Base-by-base conservation (phyloP, 352 stramenopile genomes). In the Globisporangium rhizosaccharum region DNA sequence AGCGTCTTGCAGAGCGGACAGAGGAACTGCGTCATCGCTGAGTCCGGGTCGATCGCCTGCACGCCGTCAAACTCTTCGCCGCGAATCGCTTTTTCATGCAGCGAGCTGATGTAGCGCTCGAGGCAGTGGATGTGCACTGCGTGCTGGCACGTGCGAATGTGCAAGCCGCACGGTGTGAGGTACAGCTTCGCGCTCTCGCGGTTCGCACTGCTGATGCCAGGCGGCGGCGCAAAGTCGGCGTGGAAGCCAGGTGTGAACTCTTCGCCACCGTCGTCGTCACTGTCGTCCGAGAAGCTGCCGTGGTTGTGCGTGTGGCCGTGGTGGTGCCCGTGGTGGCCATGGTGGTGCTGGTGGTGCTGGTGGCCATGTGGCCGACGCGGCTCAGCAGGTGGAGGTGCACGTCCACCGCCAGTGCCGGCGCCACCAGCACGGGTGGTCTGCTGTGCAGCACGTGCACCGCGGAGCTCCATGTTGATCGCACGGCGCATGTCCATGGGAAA, bases 1-100 rank as follows among this genome's bases (percentile, higher is more conserved):
- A 97, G 59, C 9, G 76, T 94, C 71, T 97, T 97, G 68, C 91
- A 97, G 51, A 97, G 57, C 10, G 91, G 91, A 57, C 91, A 97
- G 49, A 97, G 61, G 28, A 97, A 97, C 63, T 97, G 86, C 7
- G 81, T 95, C 86, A 95, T 95, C 11, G 81, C 76, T 44, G 86
- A 91, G 61, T 95, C 86, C 10, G 82, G 82, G 63, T 95, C 86
- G 44, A 95, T 93, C 5, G 86, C 86, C 66, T 95, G 86, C 57
- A 92, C 82, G 11, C 86, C 86, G 61, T 95, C 86, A 66, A 94
- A 95, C 46, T 95, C 86, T 63, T 95, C 86, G 33, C 86, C 86
- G 46, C 84, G 86, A 59, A 91, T 91, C 3, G 86, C 86, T 54
- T 95, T 95, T 46, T 95, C 79, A 60, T 95, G 84, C 33, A 95